Evolutionary conservation across 2,329 filamentous ascomycete genomes (phyloP), one percentile per base, ranked within the genome.

Genomic region (Huntiella abstrusa): DNA sequence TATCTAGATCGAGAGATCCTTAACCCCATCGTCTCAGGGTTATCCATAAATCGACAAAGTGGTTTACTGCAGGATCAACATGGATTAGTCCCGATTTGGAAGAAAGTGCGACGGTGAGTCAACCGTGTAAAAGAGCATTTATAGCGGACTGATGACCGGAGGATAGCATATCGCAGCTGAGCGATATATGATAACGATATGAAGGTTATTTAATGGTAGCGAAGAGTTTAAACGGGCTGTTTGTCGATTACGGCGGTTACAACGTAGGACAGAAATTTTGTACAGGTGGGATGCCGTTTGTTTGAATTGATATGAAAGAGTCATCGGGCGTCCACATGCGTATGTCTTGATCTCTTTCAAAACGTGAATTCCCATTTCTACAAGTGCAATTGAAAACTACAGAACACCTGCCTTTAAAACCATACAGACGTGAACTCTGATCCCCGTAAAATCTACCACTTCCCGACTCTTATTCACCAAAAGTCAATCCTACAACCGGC

Each of bases 401-500:
- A 36, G 15, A 36, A 36, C 11, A 16, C 4, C 15, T 36, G 34
- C 12, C 15, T n/a, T 11, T 36, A 13, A 36, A 36, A 5, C 34
- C 11, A 13, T 6, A 36, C 11, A 11, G 15, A n/a, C 7, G 15
- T 36, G 5, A 36, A n/a, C 12, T 36, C 15, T 36, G 4, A 36
- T 36, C 12, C 34, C 34, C 15, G 12, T 36, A 10, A 36, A n/a
- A 36, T 6, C 12, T 6, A n/a, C 11, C 15, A 36, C 11, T 15
- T 34, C 5, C 7, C 16, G 17, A 33, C 12, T 17, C 10, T 41
- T 13, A 15, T 19, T 22, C 16, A 37, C 16, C 34, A 22, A 37
- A 45, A 39, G 43, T 45, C 32, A 43, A 42, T 47, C 45, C 45
- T 43, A 40, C 40, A 34, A 38, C 22, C 32, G 33, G 41, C 40